Percentiles rank a stretch among this genome's conserved stretches.
Conservation (phyloP, 352 stramenopile genomes). For the Pythium insidiosum region DNA sequence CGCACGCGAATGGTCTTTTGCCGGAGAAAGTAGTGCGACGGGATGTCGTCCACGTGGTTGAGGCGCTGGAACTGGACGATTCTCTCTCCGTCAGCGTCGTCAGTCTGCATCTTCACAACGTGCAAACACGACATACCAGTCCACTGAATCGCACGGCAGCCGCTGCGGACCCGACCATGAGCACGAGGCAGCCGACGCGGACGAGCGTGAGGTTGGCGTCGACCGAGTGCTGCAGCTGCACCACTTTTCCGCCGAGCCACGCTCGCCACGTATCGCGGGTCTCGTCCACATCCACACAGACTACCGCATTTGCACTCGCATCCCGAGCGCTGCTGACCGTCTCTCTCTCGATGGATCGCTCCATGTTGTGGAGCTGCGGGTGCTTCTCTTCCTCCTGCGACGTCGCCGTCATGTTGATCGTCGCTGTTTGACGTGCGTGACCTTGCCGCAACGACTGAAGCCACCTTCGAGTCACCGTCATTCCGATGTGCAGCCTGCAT, state of each 20-base stretch:
- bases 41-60: conserved; percentile 50
- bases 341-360: no score
- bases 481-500: background rate
- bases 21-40: conserved; percentile 47
- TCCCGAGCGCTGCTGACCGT: no score
- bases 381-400: no score
- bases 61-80: conserved; percentile 32
- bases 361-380: no score
- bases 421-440: no score
- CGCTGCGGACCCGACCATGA: conserved; percentile 29
- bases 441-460: no score
- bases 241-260: conserved; percentile 3
- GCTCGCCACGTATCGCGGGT: conserved; percentile 5
- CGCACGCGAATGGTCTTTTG: conserved; percentile 69
- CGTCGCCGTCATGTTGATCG: no score
- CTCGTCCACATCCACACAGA: conserved; percentile 2
- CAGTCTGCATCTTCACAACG: background rate
- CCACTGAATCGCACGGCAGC: conserved; percentile 46
- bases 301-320: background rate
- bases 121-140: conserved; percentile 18
- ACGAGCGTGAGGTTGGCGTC: conserved; percentile 67
- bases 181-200: conserved; percentile 39
- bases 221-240: conserved; percentile 26
- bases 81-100: background rate
- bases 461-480: background rate